Conservation (phyloP, 495 filamentous ascomycete species). For the Aspergillus affinis region DNA sequence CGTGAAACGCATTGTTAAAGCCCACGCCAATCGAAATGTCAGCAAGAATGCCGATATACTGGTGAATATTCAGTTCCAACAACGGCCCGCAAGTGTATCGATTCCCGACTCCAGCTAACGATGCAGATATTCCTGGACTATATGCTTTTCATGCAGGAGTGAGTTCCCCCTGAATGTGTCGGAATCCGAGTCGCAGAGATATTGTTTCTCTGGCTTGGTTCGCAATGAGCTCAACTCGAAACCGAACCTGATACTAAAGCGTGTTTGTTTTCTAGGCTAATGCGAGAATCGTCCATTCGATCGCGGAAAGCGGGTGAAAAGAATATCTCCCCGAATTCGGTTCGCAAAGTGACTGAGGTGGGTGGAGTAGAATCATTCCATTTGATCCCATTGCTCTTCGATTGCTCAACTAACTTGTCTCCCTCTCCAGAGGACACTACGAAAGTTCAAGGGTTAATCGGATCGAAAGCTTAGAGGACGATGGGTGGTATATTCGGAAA, state of each 20-base stretch:
- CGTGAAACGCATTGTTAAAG: slow-evolving; percentile 85
- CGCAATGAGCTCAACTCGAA: background rate
- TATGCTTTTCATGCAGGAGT: slow-evolving; percentile 88
- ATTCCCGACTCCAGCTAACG: background rate
- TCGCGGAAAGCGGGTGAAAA: slow-evolving; percentile 72
- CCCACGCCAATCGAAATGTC: slow-evolving; percentile 74
- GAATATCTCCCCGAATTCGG: slow-evolving; percentile 67
- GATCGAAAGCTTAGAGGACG: background rate
- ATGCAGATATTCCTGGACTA: slow-evolving; percentile 84
- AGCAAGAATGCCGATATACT: slow-evolving; percentile 87
- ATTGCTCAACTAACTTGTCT: slow-evolving; percentile 5
- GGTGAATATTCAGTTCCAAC: slow-evolving; percentile 49
- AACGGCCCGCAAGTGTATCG: background rate
- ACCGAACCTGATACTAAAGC: slow-evolving; percentile 4
- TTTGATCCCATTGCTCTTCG: background rate
- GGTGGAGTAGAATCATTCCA: slow-evolving; percentile 18
- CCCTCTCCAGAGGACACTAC: slow-evolving; percentile 58
- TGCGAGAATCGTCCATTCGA: slow-evolving; percentile 79
- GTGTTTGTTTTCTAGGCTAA: slow-evolving; percentile 53
- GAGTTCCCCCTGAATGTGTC: slow-evolving; percentile 19
- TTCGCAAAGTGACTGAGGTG: slow-evolving; percentile 78
- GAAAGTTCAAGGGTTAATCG: slow-evolving; percentile 72
- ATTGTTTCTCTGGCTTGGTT: background rate
- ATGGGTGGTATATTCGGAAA: background rate
- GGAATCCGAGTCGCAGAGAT: background rate